Percentiles rank a stretch among this genome's conserved stretches.
Evolutionary conservation across 2,329 filamentous ascomycete species (phyloP).

Genomic region (Magnaporthiopsis incrustans): DNA sequence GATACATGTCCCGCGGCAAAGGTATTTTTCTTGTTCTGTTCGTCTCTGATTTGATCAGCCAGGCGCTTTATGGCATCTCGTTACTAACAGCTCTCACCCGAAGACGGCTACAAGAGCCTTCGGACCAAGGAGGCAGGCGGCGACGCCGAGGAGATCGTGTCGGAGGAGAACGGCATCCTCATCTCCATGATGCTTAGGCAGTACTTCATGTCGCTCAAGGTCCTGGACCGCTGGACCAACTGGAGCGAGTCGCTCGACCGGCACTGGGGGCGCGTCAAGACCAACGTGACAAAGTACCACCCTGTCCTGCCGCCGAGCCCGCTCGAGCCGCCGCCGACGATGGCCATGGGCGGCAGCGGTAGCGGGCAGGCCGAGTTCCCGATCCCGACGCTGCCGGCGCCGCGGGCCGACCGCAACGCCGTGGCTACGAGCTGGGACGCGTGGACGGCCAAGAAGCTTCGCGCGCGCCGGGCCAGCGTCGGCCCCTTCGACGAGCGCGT

Average conservation of each 20-base stretch:
- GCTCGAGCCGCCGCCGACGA: conserved; percentile 13
- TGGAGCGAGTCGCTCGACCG: conserved; percentile 54
- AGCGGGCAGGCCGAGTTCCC: conserved; percentile 15
- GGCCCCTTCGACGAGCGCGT: conserved; percentile 37
- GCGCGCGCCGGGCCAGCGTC: conserved; percentile 23
- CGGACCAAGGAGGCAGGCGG: conserved; percentile 72
- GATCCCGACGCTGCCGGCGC: conserved; percentile 10
- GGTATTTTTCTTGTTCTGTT: conserved; percentile 20
- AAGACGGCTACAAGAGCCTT: conserved; percentile 71
- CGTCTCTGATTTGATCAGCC: too few relatives aligned
- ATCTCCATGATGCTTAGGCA: conserved; percentile 82
- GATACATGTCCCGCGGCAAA: conserved; percentile 84
- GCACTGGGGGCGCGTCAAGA: conserved; percentile 61
- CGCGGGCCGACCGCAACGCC: not conserved
- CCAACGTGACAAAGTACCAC: conserved; percentile 46
- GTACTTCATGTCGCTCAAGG: conserved; percentile 82
- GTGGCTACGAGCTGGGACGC: conserved; percentile 25
- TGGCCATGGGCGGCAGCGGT: conserved; percentile 11
- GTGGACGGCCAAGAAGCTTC: conserved; percentile 28
- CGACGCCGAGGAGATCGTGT: conserved; percentile 66
- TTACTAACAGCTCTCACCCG: not conserved
- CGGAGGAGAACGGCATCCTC: conserved; percentile 79
- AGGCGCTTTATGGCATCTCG: not conserved
- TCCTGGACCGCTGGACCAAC: conserved; percentile 70
- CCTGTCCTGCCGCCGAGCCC: conserved; percentile 34